Conservation (phyloP, 78 protist genomes). For the Anaeramoeba flamelloides region DNA sequence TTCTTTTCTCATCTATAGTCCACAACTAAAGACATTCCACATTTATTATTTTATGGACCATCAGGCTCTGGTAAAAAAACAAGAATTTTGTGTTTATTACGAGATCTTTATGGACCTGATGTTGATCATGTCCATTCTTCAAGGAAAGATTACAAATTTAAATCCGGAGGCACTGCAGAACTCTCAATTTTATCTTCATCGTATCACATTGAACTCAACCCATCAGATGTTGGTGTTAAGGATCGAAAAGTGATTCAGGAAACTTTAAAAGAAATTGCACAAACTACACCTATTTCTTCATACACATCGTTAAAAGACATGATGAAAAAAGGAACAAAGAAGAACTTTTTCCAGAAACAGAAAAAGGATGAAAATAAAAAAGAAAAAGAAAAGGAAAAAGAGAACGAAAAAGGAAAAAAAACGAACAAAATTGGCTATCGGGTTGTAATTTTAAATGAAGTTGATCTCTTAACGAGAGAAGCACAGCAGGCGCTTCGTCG, state of each 20-base stretch:
- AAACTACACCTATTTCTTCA: conserved; percentile 46
- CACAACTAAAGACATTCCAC: conserved; percentile 96
- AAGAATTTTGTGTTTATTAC: conserved; percentile 58
- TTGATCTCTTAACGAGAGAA: conserved; percentile 51
- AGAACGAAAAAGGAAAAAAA: too few relatives aligned
- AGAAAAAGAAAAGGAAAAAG: too few relatives aligned
- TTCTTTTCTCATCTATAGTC: too few relatives aligned
- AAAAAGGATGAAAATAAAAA: too few relatives aligned
- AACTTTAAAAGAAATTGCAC: conserved; percentile 83
- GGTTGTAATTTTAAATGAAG: conserved; percentile 78
- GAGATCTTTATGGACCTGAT: conserved; percentile 67
- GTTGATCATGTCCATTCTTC: conserved; percentile 52
- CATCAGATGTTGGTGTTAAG: conserved; percentile 71
- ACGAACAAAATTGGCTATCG: too few relatives aligned
- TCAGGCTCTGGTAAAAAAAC: conserved; percentile 94
- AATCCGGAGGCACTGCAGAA: conserved; percentile 27
- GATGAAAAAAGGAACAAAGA: too few relatives aligned
- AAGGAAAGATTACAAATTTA: too few relatives aligned
- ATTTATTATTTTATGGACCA: conserved; percentile 87
- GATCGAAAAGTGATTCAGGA: conserved; percentile 78
- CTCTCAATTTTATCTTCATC: conserved; percentile 38
- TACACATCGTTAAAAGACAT: background rate
- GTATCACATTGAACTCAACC: conserved; percentile 84
- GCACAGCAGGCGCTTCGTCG: conserved; percentile 96
- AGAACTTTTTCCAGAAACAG: too few relatives aligned